Evolutionary conservation across 371 early-diverging fungal genomes (phyloP), one percentile per base, ranked within the genome.

Genomic region (Gilbertella persicaria): DNA sequence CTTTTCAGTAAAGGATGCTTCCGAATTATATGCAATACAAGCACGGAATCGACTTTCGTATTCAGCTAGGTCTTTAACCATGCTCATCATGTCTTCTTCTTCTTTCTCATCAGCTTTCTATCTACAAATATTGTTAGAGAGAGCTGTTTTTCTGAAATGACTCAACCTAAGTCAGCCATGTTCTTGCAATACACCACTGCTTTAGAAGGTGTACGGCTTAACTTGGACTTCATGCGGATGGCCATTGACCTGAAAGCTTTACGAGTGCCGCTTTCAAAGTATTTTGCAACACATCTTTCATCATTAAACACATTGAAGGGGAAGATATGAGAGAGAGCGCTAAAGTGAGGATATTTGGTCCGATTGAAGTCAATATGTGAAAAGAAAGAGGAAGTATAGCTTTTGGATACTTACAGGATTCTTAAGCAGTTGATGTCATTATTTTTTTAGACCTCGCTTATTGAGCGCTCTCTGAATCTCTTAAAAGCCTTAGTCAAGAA

Each of bases 301-400:
- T 12, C 21, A 21, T 55, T 44, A 37, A 55, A 55, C 44, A 43
- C 49, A n/a, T 55, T 55, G 13, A 55, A 10, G 3, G 55, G 55
- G 24, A 55, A 55, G 20, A 55, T 42, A 33, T 54, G 55, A 23
- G 55, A 54, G 23, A 54, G 42, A 30, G 49, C 41, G 26, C 55
- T 55, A 48, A 28, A 29, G 9, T 49, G 48, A 49, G 35, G 49
- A 57, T 24, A 29, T 33, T 50, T 44, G 39, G 14, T 49, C 30
- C 36, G 29, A 50, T 50, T 42, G 49, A 56, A 37, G 29, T 56
- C 37, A 49, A 30, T 16, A 38, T 36, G 13, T 39, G 30, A 26
- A 48, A 26, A 48, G 48, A 47, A 38, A 57, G 38, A 50, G 44
- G 28, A 57, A 50, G 50, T 37, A 45, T 45, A 30, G 90, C 92